Conservation (phyloP, 371 early-diverging fungal species). For the Mortierella sp. region DNA sequence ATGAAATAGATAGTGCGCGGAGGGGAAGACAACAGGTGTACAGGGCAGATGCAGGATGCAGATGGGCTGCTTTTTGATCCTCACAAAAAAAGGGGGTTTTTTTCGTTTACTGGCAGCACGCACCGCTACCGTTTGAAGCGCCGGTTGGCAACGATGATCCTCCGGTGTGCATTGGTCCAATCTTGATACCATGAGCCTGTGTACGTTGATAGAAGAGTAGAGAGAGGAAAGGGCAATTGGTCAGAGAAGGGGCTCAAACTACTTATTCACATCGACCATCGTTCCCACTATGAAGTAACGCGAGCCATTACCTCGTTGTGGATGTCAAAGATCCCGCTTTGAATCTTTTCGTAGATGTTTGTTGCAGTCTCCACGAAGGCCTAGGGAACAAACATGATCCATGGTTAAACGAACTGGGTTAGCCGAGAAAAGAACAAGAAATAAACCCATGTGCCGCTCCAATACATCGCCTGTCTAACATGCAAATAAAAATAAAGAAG, state of each 20-base stretch:
- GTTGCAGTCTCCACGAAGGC: conserved; percentile 84
- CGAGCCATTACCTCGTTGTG: conserved; percentile 71
- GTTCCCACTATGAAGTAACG: neutral
- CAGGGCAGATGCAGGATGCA: conserved; percentile 17
- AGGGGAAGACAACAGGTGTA: neutral
- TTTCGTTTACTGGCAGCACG: conserved; percentile 55
- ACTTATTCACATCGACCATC: neutral
- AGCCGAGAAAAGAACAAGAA: neutral
- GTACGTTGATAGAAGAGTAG: neutral
- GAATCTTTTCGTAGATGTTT: conserved; percentile 88
- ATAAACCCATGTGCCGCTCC: neutral
- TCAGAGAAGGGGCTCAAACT: neutral
- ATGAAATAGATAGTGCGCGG: conserved; percentile 6
- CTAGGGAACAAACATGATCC: conserved; percentile 34
- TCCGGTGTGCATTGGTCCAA: conserved; percentile 63
- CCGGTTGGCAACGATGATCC: conserved; percentile 54
- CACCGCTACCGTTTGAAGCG: conserved; percentile 42
- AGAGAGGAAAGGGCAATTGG: neutral
- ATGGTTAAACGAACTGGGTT: conserved; percentile 16
- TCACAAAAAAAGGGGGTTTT: too few species aligned
- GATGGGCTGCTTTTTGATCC: too few species aligned
- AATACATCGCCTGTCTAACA: neutral
- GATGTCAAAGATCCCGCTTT: conserved; percentile 80
- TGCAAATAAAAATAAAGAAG: neutral
- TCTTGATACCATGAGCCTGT: conserved; percentile 70